Percentiles rank a stretch among this genome's conserved stretches.
These are phyloP conservation scores for Kazachstania sp. DNA, from an alignment of 1,139 yeast genomes.

Conservation along the genomic window DNA sequence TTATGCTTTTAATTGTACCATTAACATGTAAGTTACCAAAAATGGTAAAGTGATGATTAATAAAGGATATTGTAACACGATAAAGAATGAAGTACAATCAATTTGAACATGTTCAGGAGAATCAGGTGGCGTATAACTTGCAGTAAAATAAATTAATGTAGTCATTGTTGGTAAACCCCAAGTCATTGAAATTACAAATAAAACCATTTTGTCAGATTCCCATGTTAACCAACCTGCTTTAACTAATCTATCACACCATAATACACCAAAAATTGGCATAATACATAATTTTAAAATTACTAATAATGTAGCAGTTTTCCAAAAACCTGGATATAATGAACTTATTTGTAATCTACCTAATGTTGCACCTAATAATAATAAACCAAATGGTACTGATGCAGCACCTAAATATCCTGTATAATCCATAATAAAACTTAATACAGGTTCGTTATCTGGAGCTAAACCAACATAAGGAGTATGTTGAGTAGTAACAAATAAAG, in stretches of 20 bases:
- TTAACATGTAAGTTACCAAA: constrained; percentile 49
- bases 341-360: constrained; percentile 61
- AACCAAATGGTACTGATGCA: constrained; percentile 84
- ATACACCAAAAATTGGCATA: constrained; percentile 54
- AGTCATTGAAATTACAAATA: constrained; percentile 61
- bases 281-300: constrained; percentile 42
- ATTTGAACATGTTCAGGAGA: constrained; percentile 56
- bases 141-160: constrained; percentile 62
- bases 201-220: constrained; percentile 46
- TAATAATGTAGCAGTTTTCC: constrained; percentile 48
- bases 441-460: constrained; percentile 83
- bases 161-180: constrained; percentile 71
- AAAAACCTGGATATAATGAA: constrained; percentile 56
- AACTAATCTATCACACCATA: constrained; percentile 44
- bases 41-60: constrained; percentile 56
- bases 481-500: constrained; percentile 50
- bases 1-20: constrained; percentile 28
- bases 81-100: constrained; percentile 61
- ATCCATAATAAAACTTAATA: constrained; percentile 77
- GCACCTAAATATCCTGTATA: constrained; percentile 69
- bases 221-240: constrained; percentile 41
- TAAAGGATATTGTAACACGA: constrained; percentile 53
- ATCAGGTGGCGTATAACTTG: constrained; percentile 60
- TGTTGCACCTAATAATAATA: constrained; percentile 76
- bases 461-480: constrained; percentile 37